These are phyloP conservation scores for Ambrosia hybrid DNA, from an alignment of 140 eudicot genomes.

Conservation along the genomic window DNA sequence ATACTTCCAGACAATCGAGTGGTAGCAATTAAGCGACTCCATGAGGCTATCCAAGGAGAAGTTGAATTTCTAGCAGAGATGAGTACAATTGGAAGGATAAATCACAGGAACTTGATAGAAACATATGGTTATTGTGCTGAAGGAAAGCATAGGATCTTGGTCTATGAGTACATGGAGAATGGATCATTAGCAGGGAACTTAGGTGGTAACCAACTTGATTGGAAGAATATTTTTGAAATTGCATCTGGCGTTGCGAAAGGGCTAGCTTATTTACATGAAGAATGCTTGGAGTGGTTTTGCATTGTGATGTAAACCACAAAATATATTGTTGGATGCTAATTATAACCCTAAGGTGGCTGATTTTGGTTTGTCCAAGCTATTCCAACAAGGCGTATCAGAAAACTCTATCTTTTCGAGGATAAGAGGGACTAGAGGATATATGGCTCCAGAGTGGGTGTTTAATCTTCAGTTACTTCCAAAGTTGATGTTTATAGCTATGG, in stretches of 20 bases:
- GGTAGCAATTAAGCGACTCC: constrained; percentile 34
- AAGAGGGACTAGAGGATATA: not conserved
- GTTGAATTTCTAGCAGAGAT: constrained; percentile 40
- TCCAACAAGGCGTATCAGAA: not conserved
- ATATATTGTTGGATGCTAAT: no score
- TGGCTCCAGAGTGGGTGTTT: not conserved
- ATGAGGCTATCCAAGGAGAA: constrained; percentile 31
- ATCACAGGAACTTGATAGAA: constrained; percentile 34
- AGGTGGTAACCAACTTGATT: constrained; percentile 23
- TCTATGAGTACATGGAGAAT: constrained; percentile 34
- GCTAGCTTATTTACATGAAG: constrained; percentile 7
- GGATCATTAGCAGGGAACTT: constrained; percentile 34
- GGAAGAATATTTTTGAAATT: constrained; percentile 21
- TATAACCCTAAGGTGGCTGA: no score
- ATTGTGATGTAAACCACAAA: no score
- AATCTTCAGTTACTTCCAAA: constrained; percentile 32
- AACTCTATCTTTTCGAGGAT: not conserved
- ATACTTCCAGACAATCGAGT: constrained; percentile 25
- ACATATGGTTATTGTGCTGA: constrained; percentile 42
- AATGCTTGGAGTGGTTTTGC: no score
- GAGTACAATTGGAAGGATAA: constrained; percentile 13
- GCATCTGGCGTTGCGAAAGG: constrained; percentile 33
- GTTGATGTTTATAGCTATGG: constrained; percentile 41
- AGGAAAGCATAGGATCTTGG: constrained; percentile 29
- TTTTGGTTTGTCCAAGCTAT: no score